Evolutionary conservation across 2,329 filamentous ascomycete genomes (phyloP).

Genomic region (Fusarium poae): DNA sequence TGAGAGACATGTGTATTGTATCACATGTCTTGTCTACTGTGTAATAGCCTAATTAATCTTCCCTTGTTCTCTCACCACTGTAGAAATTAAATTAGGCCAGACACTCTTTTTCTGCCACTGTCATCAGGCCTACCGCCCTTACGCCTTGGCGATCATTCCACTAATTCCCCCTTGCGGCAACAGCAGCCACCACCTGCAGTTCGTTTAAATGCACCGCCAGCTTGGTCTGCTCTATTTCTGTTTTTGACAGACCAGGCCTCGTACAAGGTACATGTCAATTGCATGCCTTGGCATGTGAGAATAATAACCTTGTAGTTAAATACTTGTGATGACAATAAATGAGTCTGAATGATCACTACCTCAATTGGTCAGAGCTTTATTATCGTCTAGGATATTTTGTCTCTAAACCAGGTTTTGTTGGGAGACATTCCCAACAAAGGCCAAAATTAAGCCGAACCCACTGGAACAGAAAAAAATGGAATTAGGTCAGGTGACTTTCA

Average conservation of each 20-base stretch:
- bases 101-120: slow-evolving; percentile 1
- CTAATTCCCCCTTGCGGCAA: slow-evolving; percentile 20
- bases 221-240: slow-evolving; percentile 4
- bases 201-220: slow-evolving; percentile 26
- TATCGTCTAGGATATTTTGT: slow-evolving; percentile 16
- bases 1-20: neutral
- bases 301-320: neutral
- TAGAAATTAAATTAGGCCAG: neutral
- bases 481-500: neutral
- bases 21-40: neutral
- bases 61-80: neutral
- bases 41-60: neutral
- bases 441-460: neutral
- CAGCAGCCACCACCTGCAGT: neutral
- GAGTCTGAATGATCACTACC: neutral
- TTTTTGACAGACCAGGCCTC: slow-evolving; percentile 7
- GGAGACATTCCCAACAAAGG: slow-evolving; percentile 9
- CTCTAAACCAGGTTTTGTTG: slow-evolving; percentile 19
- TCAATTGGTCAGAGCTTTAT: neutral
- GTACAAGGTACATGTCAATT: neutral
- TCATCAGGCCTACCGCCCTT: neutral
- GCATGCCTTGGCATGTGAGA: slow-evolving; percentile 7
- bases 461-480: neutral
- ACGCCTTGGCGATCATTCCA: slow-evolving; percentile 22
- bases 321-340: neutral